Base-by-base conservation (phyloP, 495 filamentous ascomycete genomes). In the Penicillium cosmopolitanum region DNA sequence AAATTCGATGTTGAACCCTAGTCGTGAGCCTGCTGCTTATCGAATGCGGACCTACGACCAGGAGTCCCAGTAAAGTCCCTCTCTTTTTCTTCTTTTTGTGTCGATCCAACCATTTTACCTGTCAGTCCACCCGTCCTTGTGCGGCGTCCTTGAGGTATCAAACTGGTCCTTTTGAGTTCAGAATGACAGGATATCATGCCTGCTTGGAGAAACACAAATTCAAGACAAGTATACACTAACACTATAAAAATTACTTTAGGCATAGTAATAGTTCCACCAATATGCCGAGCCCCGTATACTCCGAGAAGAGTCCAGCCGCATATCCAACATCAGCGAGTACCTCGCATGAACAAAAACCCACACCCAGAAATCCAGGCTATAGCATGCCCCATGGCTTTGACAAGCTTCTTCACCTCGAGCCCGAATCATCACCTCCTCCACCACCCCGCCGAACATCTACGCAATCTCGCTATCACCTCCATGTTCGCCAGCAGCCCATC, bases 401-500 rank as follows among this genome's bases (percentile, higher is more conserved):
- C 53, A 75, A 70, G 25, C 62, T 80, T 31, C 70, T 80, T 36
- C 71, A 79, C 52, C 76, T 73, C 35, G 59, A 66, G n/a, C 66
- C 70, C 35, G 58, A 65, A n/a, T 67, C 73, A 36, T 64, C 71
- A 25, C 60, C 72, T 9, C 54, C 65, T 31, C 54, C 68, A 25
- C 66, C 66, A n/a, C 58, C 63, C 5, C 56, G 66, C 34, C 64
- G 59, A 12, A 43, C 47, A 33, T 68, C 65, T n/a, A 62, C 58
- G 4, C 56, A 64, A 53, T 66, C 75, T 34, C 73, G 77, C 25
- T 85, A 85, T 66, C 72, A 73, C 33, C 83, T 98, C 44, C 81
- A 80, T 33, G 86, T 98, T 38, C 89, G 95, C 13, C 95, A 98
- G 68, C 95, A 98, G 62, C 95, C 95, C 33, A 78, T 87, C 5